phyloP scores from a whole-genome alignment of 2,329 filamentous ascomycete species.

The Dichotomopilus funicola region DNA sequence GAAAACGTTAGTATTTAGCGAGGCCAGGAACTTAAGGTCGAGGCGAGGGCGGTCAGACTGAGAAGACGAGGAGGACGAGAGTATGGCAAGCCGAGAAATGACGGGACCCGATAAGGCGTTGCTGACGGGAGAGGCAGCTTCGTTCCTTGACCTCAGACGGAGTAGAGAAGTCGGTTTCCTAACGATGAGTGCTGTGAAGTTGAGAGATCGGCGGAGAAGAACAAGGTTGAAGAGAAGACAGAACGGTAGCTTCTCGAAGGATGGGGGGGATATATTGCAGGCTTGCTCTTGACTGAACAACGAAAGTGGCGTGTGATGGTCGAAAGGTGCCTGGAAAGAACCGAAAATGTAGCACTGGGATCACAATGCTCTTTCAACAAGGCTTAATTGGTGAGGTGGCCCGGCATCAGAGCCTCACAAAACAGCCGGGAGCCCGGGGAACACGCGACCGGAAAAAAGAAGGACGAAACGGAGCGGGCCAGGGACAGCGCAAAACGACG shows the following conservation, averaged over 20 bases:
- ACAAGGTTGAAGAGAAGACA: no score
- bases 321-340: neutral
- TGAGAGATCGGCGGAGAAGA: no score
- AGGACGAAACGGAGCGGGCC: constrained; percentile 17
- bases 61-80: no score
- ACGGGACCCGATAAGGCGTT: no score
- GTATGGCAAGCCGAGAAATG: no score
- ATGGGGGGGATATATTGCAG: neutral
- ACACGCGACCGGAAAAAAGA: constrained; percentile 14
- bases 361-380: constrained; percentile 7
- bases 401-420: constrained; percentile 21
- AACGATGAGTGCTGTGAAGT: no score
- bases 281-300: neutral
- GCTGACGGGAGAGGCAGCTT: no score
- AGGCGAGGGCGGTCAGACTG: no score
- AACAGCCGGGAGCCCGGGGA: constrained; percentile 16
- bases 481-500: constrained; percentile 6
- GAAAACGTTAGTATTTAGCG: no score
- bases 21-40: no score
- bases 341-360: neutral
- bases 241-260: neutral
- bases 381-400: constrained; percentile 6
- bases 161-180: no score
- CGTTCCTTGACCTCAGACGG: no score
- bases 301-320: neutral